Percentiles rank a stretch among this genome's conserved stretches.
phyloP scores from a whole-genome alignment of 2,329 filamentous ascomycete species.

The Ilyonectria mors-panacis region DNA sequence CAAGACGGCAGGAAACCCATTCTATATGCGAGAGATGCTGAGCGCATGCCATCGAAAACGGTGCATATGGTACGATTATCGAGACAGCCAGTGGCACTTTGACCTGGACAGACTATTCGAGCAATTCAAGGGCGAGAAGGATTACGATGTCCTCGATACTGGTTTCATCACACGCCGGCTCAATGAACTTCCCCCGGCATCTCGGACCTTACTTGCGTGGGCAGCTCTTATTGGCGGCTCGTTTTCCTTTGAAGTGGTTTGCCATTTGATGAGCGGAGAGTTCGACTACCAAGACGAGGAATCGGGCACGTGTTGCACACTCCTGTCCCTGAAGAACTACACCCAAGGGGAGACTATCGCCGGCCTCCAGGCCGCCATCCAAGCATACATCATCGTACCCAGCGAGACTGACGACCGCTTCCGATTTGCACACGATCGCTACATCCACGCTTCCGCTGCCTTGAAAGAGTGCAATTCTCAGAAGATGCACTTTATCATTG shows the following conservation, averaged over 20 bases:
- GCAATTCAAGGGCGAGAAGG: slow-evolving; percentile 84
- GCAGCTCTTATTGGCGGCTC: slow-evolving; percentile 84
- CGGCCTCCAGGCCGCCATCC: slow-evolving; percentile 86
- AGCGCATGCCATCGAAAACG: slow-evolving; percentile 88
- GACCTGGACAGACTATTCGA: slow-evolving; percentile 89
- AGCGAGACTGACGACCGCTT: slow-evolving; percentile 90
- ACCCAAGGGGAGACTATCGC: slow-evolving; percentile 79
- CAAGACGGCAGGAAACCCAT: slow-evolving; percentile 90
- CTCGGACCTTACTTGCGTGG: slow-evolving; percentile 89
- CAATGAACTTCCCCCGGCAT: slow-evolving; percentile 79
- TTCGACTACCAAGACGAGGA: slow-evolving; percentile 73
- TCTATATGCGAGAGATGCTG: slow-evolving; percentile 92
- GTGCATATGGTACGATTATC: slow-evolving; percentile 93
- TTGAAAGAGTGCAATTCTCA: slow-evolving; percentile 78
- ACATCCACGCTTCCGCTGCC: slow-evolving; percentile 80
- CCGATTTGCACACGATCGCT: slow-evolving; percentile 90
- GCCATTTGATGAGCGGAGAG: slow-evolving; percentile 81
- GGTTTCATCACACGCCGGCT: slow-evolving; percentile 86
- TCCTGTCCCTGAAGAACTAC: slow-evolving; percentile 54
- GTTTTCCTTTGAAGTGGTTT: slow-evolving; percentile 88
- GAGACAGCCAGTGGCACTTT: slow-evolving; percentile 85
- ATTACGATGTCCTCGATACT: slow-evolving; percentile 84
- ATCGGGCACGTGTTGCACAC: slow-evolving; percentile 48
- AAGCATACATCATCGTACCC: slow-evolving; percentile 84
- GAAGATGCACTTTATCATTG: slow-evolving; percentile 94